phyloP scores from a whole-genome alignment of 1,284 basidiomycete species.

The Ustilago shanxiensis region DNA sequence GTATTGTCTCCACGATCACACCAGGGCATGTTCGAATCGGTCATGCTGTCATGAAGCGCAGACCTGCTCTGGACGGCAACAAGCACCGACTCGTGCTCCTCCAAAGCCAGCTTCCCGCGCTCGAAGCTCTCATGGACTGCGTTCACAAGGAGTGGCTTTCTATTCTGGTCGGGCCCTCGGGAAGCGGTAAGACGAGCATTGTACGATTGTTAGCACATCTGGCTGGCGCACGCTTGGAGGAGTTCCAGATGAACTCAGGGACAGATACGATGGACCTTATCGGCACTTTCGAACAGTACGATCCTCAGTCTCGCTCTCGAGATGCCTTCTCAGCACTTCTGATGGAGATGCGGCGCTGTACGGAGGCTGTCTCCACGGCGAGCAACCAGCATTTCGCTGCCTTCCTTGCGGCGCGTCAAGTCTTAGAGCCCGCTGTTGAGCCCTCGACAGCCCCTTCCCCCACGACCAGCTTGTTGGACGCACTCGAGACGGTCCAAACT shows the following conservation, averaged over 20 bases:
- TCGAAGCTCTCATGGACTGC: slow-evolving; percentile 84
- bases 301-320: slow-evolving; percentile 48
- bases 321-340: slow-evolving; percentile 19
- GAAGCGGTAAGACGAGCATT: slow-evolving; percentile 84
- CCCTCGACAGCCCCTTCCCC: not conserved
- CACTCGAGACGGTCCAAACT: slow-evolving; percentile 10
- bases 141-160: slow-evolving; percentile 86
- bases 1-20: slow-evolving; percentile 73
- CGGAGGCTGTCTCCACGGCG: slow-evolving; percentile 14
- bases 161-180: slow-evolving; percentile 83
- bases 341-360: slow-evolving; percentile 24
- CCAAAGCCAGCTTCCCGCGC: slow-evolving; percentile 77
- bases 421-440: slow-evolving; percentile 2
- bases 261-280: slow-evolving; percentile 95
- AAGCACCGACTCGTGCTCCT: slow-evolving; percentile 72
- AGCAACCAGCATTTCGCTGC: slow-evolving; percentile 13
- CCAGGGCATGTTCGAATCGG: slow-evolving; percentile 79
- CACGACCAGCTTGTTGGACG: not conserved
- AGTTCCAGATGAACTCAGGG: slow-evolving; percentile 85
- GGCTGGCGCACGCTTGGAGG: slow-evolving; percentile 79
- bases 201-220: slow-evolving; percentile 80
- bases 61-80: slow-evolving; percentile 13
- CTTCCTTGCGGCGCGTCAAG: slow-evolving; percentile 22
- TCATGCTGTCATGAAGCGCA: slow-evolving; percentile 75
- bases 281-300: slow-evolving; percentile 91